A percentile compares a stretch with the other conserved stretches of the same genome.
Conservation (phyloP, 1,284 basidiomycete species). For the Ustilago loliicola region DNA sequence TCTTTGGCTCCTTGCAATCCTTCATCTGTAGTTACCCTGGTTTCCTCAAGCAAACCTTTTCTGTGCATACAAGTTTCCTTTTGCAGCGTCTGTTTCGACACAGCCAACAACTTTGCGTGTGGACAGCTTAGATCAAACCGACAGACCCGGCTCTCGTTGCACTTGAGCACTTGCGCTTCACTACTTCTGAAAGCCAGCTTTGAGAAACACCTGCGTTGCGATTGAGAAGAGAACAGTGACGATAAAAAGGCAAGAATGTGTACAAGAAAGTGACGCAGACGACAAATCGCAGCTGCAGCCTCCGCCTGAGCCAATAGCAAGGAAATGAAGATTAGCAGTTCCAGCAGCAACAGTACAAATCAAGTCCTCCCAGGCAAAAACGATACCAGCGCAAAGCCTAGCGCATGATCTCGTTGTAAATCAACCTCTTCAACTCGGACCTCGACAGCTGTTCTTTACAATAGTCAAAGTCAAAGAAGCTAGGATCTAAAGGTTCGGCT, state of each 20-base stretch:
- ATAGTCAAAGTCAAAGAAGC: constrained; percentile 69
- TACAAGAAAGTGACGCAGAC: not conserved
- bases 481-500: constrained; percentile 65
- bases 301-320: no score
- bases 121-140: no score
- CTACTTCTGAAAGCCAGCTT: not conserved
- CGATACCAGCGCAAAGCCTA: not conserved
- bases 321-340: no score
- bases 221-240: constrained; percentile 1
- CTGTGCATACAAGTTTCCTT: not conserved
- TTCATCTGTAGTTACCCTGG: not conserved
- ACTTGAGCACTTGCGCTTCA: not conserved
- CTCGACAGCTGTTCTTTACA: constrained; percentile 72
- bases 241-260: not conserved
- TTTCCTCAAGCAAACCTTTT: not conserved
- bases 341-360: no score
- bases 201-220: constrained; percentile 12
- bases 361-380: not conserved
- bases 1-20: not conserved
- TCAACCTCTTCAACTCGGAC: constrained; percentile 67
- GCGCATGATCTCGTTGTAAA: constrained; percentile 64
- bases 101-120: no score
- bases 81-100: no score
- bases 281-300: no score
- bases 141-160: no score